Base-by-base conservation (phyloP, 768 basidiomycete genomes). In the Pulveroboletus sp. region DNA sequence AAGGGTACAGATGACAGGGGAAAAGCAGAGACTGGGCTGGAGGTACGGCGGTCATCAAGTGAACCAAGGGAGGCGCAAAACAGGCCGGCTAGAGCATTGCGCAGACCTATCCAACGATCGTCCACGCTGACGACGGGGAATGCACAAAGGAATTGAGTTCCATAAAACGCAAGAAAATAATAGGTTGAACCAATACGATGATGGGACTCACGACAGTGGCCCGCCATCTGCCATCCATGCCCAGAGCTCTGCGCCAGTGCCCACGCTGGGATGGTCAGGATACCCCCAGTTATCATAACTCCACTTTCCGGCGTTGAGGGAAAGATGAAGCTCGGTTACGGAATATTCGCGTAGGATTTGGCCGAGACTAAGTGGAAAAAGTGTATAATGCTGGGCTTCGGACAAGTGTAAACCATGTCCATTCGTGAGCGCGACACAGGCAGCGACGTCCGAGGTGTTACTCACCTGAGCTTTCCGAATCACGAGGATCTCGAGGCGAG, bases 251-350 rank as follows among this genome's bases (percentile, higher is more conserved):
- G 90, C 94, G 3, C 94, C 94, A 0, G 86, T 82, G 3, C 86
- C 86, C 1, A 93, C 86, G 4, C 81, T 82, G 5, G 77, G 70
- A 54, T 88, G 85, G 27, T 83, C 77, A 0, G 93, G 91, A 55
- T 84, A 80, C 1, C 89, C 90, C 88, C 92, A 94, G 24, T 77
- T 71, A 38, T 81, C 78, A 56, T 92, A 92, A 63, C 89, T 78
- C 95, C 95, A 97, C 58, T 84, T 86, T 17, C 95, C 95, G 11
- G 93, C 84, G 47, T 94, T 95, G 35, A 98, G 76, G 9, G 86
- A 84, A 7, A 98, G 79, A 60, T 94, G 90, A 18, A 98, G 75
- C 56, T 95, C 91, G 0, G 91, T 84, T 21, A 95, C 82, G 1
- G 85, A 82, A 65, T 94, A 89, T 66, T 87, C 81, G 49, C 85